These are phyloP conservation scores for Suhomyces coccinellae DNA, from an alignment of 1,139 yeast species.

Conservation along the genomic window DNA sequence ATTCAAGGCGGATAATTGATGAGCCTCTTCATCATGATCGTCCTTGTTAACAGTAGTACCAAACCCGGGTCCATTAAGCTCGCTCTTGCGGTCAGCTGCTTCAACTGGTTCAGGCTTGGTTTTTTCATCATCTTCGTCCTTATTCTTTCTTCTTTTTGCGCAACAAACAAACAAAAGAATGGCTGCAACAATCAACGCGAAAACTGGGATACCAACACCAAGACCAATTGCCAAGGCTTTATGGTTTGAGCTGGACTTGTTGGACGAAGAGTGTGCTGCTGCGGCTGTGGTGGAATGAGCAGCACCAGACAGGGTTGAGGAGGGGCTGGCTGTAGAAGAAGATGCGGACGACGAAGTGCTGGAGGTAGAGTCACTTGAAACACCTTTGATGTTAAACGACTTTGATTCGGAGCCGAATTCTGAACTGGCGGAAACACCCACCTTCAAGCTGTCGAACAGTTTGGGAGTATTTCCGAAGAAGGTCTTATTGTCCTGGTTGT, in stretches of 20 bases:
- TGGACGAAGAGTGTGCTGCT: conserved; percentile 2
- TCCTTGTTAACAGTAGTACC: conserved; percentile 35
- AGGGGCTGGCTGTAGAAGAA: conserved; percentile 20
- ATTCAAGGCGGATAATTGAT: conserved; percentile 50
- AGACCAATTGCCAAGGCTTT: conserved; percentile 76
- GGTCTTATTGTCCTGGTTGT: conserved; percentile 59
- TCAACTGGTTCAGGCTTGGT: conserved; percentile 4
- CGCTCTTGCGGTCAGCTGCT: conserved; percentile 37
- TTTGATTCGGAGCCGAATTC: conserved; percentile 35
- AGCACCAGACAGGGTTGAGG: conserved; percentile 20
- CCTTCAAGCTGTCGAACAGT: conserved; percentile 48
- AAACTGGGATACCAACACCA: conserved; percentile 80
- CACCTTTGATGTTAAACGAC: conserved; percentile 58
- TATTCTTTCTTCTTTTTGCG: conserved; percentile 44
- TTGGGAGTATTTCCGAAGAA: conserved; percentile 69
- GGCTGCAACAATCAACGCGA: conserved; percentile 46
- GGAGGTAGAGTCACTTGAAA: conserved; percentile 28
- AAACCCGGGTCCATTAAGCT: conserved; percentile 38
- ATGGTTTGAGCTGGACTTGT: conserved; percentile 24
- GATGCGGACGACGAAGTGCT: conserved; percentile 19
- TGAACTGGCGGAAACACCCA: conserved; percentile 55
- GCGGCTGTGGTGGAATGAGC: conserved; percentile 16
- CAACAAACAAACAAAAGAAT: conserved; percentile 61
- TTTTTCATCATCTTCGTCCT: conserved; percentile 26
- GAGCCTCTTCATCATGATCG: conserved; percentile 35